Evolutionary conservation across 345 rosid species (phyloP), one percentile per base, ranked within the genome.

Genomic region (Durio zibethinus): DNA sequence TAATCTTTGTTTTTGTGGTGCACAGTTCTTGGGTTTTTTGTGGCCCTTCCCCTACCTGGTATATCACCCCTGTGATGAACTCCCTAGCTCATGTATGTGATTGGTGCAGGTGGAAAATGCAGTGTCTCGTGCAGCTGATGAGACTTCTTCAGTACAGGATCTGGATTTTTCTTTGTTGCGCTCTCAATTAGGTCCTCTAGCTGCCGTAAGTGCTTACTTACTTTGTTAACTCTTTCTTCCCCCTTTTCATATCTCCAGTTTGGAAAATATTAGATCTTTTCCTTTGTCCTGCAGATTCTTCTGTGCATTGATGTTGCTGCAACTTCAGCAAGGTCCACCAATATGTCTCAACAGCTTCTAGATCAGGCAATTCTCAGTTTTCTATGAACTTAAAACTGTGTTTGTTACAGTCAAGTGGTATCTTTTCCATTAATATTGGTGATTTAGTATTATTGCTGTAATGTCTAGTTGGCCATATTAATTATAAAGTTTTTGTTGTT

Each of bases 251-350:
- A 65, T 66, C 40, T 77, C 72, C 35, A 74, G 31, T 65, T 72
- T 66, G n/a, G 53, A 60, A 57, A 62, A 73, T 69, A 72, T 82
- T 78, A 78, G 77, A 74, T 76, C 42, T 81, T 59, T 75, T 42
- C 74, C 73, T 64, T n/a, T 82, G 36, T 86, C 74, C 68, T 91
- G 79, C 78, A 95, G 99, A 82, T 89, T 84, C 92, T 93, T 87
- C 91, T 95, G 47, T 95, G 96, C 77, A 89, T 95, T 61, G 99
- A 95, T 83, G 94, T 90, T 69, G 98, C 99, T 85, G 87, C 93
- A 68, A 89, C 96, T 82, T 92, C 93, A 79, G 98, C 99, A 61
- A 92, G 82, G 85, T 89, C 94, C 33, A 84, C 89, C 84, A 78
- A 80, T 77, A 89, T 88, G 89, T 93, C 93, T 77, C 86, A 82